A percentile compares a stretch with the other conserved stretches of the same genome.
Conservation (phyloP, 768 basidiomycete species). For the Trichaptum fuscoviolaceum region DNA sequence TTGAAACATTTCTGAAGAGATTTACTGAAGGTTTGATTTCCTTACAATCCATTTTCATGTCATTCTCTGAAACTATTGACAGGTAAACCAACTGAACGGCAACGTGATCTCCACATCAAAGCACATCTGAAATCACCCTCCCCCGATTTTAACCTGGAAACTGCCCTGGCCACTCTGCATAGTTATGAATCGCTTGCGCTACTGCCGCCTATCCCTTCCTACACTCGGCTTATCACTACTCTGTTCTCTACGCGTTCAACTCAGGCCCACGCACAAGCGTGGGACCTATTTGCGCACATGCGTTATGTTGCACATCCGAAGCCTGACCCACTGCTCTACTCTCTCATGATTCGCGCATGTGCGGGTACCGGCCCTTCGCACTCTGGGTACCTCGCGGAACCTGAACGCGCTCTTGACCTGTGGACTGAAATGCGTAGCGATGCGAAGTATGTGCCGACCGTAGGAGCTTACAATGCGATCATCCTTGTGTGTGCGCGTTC, state of each 20-base stretch:
- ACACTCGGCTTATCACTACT: conserved; percentile 59
- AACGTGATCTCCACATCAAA: conserved; percentile 71
- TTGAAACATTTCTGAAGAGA: conserved; percentile 40
- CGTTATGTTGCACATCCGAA: conserved; percentile 88
- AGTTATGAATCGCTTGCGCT: conserved; percentile 58
- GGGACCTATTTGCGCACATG: conserved; percentile 96
- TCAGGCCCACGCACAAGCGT: conserved; percentile 67
- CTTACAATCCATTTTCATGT: not conserved
- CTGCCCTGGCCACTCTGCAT: conserved; percentile 66
- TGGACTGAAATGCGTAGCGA: conserved; percentile 91
- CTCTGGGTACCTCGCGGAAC: conserved; percentile 52
- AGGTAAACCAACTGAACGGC: conserved; percentile 41
- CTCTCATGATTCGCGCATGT: conserved; percentile 85
- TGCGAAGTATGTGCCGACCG: conserved; percentile 54
- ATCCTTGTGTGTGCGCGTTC: conserved; percentile 76
- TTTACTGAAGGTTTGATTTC: conserved; percentile 37
- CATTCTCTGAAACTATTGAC: conserved; percentile 11
- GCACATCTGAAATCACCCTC: conserved; percentile 52
- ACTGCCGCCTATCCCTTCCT: conserved; percentile 69
- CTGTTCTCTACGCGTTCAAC: conserved; percentile 43
- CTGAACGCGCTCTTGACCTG: conserved; percentile 88
- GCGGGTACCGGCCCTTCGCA: conserved; percentile 43
- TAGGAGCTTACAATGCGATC: conserved; percentile 71
- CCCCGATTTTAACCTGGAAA: conserved; percentile 43
- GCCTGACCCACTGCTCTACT: conserved; percentile 70